Evolutionary conservation across 1,139 yeast species (phyloP), one percentile per base, ranked within the genome.

Genomic region (Wickerhamiella pararugosa): DNA sequence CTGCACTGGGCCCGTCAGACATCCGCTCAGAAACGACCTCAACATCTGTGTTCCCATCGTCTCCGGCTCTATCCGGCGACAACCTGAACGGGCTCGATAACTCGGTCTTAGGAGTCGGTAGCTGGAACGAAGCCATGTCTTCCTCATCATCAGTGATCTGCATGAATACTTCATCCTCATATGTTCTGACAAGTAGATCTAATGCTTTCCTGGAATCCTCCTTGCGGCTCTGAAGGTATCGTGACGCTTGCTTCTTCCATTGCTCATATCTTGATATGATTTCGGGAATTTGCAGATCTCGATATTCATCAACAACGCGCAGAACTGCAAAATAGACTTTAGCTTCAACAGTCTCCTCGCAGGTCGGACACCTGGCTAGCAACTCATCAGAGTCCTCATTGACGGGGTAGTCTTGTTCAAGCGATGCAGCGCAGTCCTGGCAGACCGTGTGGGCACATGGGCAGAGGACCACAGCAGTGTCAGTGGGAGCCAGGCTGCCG

Each of bases 391-490:
- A 45, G 9, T 45, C 46, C 5, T 45, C 32, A 4, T 25, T 27
- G 7, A 25, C 10, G 15, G 35, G 29, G 27, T 27, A 10, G 11
- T 32, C 32, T n/a, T 9, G 49, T 37, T 29, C 51, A 51, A 45
- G 51, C 10, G 45, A 47, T 4, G 50, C 45, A 6, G 50, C 41
- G 37, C 65, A 61, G 29, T 57, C 61, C 6, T 48, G 42, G 46
- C 65, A 61, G 15, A 57, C 40, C 26, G 43, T 42, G 38, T 61
- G 64, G 5, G 61, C 62, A 43, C 65, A 61, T 1, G 60, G 55
- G n/a, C 44, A 42, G 34, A 53, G 42, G 11, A 59, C 44, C 6
- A 49, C 49, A 2, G 43, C 32, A 6, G 40, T 39, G n/a, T 36
- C 26, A 37, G 36, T 9, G 32, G 28, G 11, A 21, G 21, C 27